Conservation (phyloP, 441 rosid genomes). For the Euphorbia schlechtendalii region DNA sequence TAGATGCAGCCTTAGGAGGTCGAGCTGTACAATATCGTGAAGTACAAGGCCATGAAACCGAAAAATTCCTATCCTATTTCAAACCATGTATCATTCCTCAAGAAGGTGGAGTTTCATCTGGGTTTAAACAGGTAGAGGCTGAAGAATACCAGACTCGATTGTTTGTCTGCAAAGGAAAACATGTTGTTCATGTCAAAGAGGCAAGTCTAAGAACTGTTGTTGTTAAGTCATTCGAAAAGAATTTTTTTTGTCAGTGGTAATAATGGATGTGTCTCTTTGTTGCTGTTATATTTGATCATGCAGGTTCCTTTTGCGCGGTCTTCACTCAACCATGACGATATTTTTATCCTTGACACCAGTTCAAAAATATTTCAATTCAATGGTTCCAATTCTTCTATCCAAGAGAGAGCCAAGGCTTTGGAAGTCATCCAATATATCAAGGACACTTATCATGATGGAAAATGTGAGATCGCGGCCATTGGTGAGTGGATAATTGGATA, state of each 20-base stretch:
- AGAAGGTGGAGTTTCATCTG: constrained; percentile 92
- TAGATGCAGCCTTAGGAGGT: constrained; percentile 97
- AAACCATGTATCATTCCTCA: constrained; percentile 96
- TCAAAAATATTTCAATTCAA: constrained; percentile 49
- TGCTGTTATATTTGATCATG: constrained; percentile 14
- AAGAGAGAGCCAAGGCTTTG: constrained; percentile 97
- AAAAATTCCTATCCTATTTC: constrained; percentile 87
- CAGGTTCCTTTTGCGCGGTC: constrained; percentile 95
- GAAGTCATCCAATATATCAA: constrained; percentile 93
- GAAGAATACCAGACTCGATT: constrained; percentile 76
- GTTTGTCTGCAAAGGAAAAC: constrained; percentile 91
- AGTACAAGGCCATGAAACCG: constrained; percentile 95
- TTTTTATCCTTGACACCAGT: constrained; percentile 58
- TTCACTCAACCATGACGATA: constrained; percentile 89
- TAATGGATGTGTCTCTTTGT: not conserved
- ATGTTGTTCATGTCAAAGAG: constrained; percentile 92
- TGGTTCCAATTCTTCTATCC: constrained; percentile 92
- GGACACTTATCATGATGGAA: constrained; percentile 89
- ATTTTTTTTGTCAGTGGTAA: constrained; percentile 9
- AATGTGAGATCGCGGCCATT: constrained; percentile 80
- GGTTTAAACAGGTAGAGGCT: constrained; percentile 75
- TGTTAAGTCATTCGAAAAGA: constrained; percentile 9
- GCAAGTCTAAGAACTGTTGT: no score
- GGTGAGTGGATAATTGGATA: constrained; percentile 45
- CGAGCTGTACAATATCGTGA: constrained; percentile 98